phyloP scores from a whole-genome alignment of 768 basidiomycete species.

The Mrakia blollopis region DNA sequence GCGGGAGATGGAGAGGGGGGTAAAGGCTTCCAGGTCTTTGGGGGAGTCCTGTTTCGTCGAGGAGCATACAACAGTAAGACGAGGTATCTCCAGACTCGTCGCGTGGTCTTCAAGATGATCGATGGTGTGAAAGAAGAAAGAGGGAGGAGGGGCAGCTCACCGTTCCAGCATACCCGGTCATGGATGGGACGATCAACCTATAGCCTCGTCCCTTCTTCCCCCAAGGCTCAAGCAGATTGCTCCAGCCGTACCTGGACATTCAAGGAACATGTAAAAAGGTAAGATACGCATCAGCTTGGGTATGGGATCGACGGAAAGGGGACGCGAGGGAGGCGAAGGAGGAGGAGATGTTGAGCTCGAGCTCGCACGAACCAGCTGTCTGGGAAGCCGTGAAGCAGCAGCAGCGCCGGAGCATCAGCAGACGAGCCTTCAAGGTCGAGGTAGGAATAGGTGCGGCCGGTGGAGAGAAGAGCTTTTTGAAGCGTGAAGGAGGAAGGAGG shows the following conservation, averaged over 20 bases:
- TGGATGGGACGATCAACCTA: conserved; percentile 1
- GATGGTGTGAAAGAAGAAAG: background rate
- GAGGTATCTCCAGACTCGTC: too few species aligned
- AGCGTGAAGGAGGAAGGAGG: background rate
- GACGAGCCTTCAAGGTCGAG: background rate
- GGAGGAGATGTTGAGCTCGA: background rate
- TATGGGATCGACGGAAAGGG: too few species aligned
- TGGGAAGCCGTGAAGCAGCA: background rate
- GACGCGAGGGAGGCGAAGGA: background rate
- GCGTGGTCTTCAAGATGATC: too few species aligned
- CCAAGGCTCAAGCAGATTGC: background rate
- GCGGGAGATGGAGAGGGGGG: background rate
- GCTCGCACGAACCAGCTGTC: conserved; percentile 1
- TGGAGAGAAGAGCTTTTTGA: background rate
- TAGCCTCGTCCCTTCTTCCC: background rate
- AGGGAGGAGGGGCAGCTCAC: background rate
- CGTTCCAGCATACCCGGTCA: background rate
- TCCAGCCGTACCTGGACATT: background rate
- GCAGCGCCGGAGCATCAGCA: background rate
- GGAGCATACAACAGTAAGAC: too few species aligned
- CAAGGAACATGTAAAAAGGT: background rate
- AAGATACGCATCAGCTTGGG: background rate
- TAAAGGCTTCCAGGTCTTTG: background rate
- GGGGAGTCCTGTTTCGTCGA: background rate
- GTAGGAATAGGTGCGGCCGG: background rate